Percentiles rank a stretch among this genome's conserved stretches.
Conservation (phyloP, 2,329 filamentous ascomycete species). For the Aspergillus udagawae region DNA sequence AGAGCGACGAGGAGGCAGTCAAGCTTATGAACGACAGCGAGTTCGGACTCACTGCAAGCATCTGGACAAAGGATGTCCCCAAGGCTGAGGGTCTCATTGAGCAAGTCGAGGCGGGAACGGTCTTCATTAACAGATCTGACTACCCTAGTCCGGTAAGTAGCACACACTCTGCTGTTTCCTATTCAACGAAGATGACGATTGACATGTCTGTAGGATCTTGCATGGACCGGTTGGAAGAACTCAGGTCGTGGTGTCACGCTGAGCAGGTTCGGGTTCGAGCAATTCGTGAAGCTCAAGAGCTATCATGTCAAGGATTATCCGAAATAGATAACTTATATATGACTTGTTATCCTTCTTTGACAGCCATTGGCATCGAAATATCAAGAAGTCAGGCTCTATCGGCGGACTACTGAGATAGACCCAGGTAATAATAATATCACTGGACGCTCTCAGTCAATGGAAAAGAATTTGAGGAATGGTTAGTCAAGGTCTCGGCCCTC, state of each 20-base stretch:
- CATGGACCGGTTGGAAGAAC: slow-evolving; percentile 98
- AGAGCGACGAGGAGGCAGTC: slow-evolving; percentile 74
- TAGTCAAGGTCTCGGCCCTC: not conserved
- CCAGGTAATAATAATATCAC: not conserved
- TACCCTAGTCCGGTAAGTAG: slow-evolving; percentile 80
- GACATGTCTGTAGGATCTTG: slow-evolving; percentile 62
- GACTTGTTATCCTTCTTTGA: not conserved
- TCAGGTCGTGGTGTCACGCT: slow-evolving; percentile 88
- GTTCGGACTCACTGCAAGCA: slow-evolving; percentile 90
- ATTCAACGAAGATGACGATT: not conserved
- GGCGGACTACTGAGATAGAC: not conserved
- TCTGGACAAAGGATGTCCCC: slow-evolving; percentile 86
- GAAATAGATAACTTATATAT: slow-evolving; percentile 34
- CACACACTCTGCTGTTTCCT: not conserved
- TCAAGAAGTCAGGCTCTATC: not conserved
- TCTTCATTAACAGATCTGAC: slow-evolving; percentile 93
- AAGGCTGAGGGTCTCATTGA: slow-evolving; percentile 74
- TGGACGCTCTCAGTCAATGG: not conserved
- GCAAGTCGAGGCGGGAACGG: slow-evolving; percentile 83
- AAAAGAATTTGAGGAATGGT: not conserved
- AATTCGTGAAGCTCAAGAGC: slow-evolving; percentile 95
- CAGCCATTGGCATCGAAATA: not conserved
- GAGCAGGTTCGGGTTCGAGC: slow-evolving; percentile 86
- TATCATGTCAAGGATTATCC: slow-evolving; percentile 83
- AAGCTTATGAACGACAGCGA: slow-evolving; percentile 90